A percentile compares a stretch with the other conserved stretches of the same genome.
Evolutionary conservation across 176 grass and related monocot species (phyloP).

Genomic region (Calamus simplicifolius): DNA sequence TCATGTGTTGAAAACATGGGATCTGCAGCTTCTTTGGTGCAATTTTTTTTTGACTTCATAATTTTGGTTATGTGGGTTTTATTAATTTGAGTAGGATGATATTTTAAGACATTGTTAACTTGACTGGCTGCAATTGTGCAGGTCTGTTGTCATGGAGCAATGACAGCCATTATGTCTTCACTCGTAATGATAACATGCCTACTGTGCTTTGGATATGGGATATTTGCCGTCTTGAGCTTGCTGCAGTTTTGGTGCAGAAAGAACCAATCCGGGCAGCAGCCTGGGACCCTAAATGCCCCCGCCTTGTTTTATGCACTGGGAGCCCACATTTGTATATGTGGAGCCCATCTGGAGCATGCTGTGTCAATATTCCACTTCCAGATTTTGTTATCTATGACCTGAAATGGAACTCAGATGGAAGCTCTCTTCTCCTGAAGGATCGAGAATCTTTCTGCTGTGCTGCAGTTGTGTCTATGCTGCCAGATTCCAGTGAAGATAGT

Average conservation of each 20-base stretch:
- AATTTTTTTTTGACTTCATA: too few species aligned
- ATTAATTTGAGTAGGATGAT: too few species aligned
- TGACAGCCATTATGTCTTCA: conserved; percentile 79
- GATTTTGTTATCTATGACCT: conserved; percentile 62
- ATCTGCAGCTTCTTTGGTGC: too few species aligned
- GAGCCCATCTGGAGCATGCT: conserved; percentile 58
- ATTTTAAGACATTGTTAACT: neutral
- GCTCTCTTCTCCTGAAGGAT: conserved; percentile 75
- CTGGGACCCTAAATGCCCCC: conserved; percentile 72
- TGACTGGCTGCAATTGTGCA: conserved; percentile 7
- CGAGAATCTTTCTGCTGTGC: conserved; percentile 80
- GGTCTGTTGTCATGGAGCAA: conserved; percentile 84
- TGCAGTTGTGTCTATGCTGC: conserved; percentile 41
- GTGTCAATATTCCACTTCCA: conserved; percentile 61
- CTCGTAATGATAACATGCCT: conserved; percentile 89
- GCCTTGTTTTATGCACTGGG: conserved; percentile 65
- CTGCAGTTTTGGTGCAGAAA: conserved; percentile 83
- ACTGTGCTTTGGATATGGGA: conserved; percentile 95
- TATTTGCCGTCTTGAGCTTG: conserved; percentile 76
- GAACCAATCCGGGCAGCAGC: conserved; percentile 71
- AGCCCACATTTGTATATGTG: conserved; percentile 81
- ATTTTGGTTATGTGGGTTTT: too few species aligned
- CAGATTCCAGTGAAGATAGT: conserved; percentile 19
- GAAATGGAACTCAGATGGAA: conserved; percentile 80
- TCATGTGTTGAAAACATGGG: too few species aligned